Conservation (phyloP, 768 basidiomycete genomes). For the Suillus weaverae region DNA sequence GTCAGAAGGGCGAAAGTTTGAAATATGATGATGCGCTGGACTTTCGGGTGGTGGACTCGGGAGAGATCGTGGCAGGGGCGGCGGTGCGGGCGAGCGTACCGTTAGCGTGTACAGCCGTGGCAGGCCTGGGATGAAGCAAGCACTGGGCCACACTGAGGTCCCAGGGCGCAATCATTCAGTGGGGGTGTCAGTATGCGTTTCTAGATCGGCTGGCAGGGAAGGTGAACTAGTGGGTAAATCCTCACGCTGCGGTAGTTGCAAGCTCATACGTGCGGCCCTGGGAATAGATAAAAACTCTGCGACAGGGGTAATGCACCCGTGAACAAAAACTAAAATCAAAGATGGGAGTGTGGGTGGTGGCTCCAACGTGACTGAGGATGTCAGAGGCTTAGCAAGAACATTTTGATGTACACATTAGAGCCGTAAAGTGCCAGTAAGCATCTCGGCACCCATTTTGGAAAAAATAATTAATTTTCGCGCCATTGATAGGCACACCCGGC, state of each 20-base stretch:
- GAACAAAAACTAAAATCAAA: background rate
- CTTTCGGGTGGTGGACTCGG: background rate
- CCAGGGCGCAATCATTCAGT: background rate
- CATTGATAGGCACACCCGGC: slow-evolving; percentile 64
- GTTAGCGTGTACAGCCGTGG: background rate
- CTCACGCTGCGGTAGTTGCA: background rate
- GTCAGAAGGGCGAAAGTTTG: background rate
- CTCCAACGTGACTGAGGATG: background rate
- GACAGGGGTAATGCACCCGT: background rate
- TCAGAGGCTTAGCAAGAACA: background rate
- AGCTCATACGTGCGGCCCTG: background rate
- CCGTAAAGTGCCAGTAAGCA: background rate
- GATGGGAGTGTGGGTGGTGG: background rate
- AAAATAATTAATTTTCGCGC: slow-evolving; percentile 56
- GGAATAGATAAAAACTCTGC: background rate
- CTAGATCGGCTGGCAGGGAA: background rate
- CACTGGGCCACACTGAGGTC: background rate
- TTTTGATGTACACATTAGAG: background rate
- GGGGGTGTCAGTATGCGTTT: background rate
- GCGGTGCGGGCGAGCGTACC: background rate
- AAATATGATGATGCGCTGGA: background rate
- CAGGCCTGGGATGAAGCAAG: background rate
- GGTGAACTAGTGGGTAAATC: background rate
- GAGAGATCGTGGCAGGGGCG: background rate
- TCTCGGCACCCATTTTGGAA: background rate